These are phyloP conservation scores for Rhypophila decipiens DNA, from an alignment of 495 filamentous ascomycete genomes.

Conservation along the genomic window DNA sequence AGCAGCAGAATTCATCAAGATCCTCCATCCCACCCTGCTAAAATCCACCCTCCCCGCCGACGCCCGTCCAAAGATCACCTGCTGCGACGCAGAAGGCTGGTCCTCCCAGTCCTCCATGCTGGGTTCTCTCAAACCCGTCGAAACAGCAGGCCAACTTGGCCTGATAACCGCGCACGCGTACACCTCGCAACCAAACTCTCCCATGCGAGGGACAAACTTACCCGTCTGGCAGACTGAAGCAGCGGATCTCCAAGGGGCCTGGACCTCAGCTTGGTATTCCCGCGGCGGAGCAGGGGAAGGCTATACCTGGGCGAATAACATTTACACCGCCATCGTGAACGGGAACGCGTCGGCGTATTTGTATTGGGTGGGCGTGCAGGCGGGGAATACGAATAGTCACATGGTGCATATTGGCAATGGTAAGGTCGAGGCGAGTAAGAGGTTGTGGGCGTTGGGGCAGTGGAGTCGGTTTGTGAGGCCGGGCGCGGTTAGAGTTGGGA, in stretches of 20 bases:
- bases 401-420: slow-evolving; percentile 31
- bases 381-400: slow-evolving; percentile 32
- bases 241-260: slow-evolving; percentile 39
- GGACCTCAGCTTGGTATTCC: slow-evolving; percentile 37
- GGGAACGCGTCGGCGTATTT: slow-evolving; percentile 43
- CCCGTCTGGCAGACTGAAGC: slow-evolving; percentile 48
- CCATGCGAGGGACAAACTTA: slow-evolving; percentile 32
- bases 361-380: slow-evolving; percentile 48
- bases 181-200: slow-evolving; percentile 28
- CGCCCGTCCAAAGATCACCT: slow-evolving; percentile 39
- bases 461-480: slow-evolving; percentile 44
- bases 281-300: slow-evolving; percentile 40
- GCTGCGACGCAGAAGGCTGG: slow-evolving; percentile 51
- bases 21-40: slow-evolving; percentile 40
- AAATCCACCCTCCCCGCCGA: slow-evolving; percentile 28
- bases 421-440: slow-evolving; percentile 27
- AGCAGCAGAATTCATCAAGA: slow-evolving; percentile 47
- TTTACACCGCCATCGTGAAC: slow-evolving; percentile 37
- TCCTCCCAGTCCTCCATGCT: slow-evolving; percentile 31
- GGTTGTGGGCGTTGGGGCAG: slow-evolving; percentile 51
- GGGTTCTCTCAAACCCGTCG: slow-evolving; percentile 33
- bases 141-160: slow-evolving; percentile 31
- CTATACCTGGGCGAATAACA: slow-evolving; percentile 46
- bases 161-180: slow-evolving; percentile 44
- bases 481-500: slow-evolving; percentile 38